Evolutionary conservation across 257 asterid species (phyloP), one percentile per base, ranked within the genome.

Genomic region (Penstemon eatonii): DNA sequence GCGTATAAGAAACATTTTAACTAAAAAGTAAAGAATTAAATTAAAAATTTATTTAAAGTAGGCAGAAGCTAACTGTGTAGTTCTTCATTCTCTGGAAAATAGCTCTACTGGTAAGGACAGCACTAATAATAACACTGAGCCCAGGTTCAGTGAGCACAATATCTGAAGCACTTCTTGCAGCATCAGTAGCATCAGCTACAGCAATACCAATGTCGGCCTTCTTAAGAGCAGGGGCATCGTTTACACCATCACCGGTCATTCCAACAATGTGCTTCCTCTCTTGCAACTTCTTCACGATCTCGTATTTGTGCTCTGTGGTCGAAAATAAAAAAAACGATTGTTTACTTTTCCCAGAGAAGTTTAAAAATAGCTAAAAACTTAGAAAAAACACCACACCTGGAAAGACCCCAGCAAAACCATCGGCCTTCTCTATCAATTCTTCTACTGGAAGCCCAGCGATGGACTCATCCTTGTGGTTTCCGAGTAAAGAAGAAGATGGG

Each of bases 211-310:
- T 91, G 56, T 91, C 98, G 4, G 98, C 98, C 84, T 89, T 89
- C 87, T 91, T 91, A 37, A 91, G 75, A 65, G 98, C 98, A 25
- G 98, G 98, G 36, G 98, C 96, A 61, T 92, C 98, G 39, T 92
- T 92, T 13, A 92, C 98, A 44, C 98, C 98, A 76, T 92, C 98
- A 37, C 98, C 98, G 0, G 98, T 92, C 98, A 92, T 92, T 52
- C 98, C 98, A 68, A 80, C 87, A 73, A 92, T 86, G 81, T 92
- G 98, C 83, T 92, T 89, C 68, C 84, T 76, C 77, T 92, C 96
- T 65, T 92, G 98, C 87, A 92, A 77, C 82, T 87, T 89, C 89
- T 89, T 92, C 80, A 92, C 98, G 4, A 92, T 92, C 77, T 92
- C 98, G 37, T 92, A 92, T 66, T 92, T 92, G 88, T 92, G 98